phyloP scores from a whole-genome alignment of 2,329 filamentous ascomycete species.

The Colletotrichum liaoningense region DNA sequence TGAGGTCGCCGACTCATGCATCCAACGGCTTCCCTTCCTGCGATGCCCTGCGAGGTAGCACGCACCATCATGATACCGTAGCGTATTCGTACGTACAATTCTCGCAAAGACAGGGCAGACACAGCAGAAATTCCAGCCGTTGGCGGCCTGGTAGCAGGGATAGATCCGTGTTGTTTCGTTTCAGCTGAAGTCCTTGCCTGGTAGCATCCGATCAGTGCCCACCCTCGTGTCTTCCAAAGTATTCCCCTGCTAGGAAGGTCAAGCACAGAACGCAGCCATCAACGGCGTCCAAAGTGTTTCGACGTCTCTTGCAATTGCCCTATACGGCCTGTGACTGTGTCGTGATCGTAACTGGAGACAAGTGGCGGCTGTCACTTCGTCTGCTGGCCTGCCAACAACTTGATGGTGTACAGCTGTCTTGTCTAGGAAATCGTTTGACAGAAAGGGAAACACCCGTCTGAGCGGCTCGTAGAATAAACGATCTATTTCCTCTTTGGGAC shows the following conservation, averaged over 20 bases:
- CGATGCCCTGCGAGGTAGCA: neutral
- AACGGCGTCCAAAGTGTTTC: constrained; percentile 18
- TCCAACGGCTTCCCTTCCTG: neutral
- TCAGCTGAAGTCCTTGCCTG: constrained; percentile 26
- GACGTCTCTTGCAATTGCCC: constrained; percentile 24
- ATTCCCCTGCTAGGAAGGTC: constrained; percentile 21
- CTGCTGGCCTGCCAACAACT: constrained; percentile 10
- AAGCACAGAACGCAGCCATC: neutral
- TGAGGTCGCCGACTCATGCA: constrained; percentile 10
- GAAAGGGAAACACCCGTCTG: constrained; percentile 19
- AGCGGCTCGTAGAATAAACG: neutral
- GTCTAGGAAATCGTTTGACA: constrained; percentile 16
- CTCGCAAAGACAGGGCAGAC: neutral
- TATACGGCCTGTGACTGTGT: neutral
- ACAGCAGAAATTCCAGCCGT: constrained; percentile 1
- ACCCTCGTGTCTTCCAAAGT: neutral
- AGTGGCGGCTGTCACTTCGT: constrained; percentile 25
- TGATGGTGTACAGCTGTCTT: constrained; percentile 26
- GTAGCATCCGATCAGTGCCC: constrained; percentile 22
- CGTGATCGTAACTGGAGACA: constrained; percentile 9
- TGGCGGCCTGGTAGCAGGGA: neutral
- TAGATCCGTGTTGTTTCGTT: constrained; percentile 22
- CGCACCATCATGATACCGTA: neutral
- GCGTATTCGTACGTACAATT: neutral
- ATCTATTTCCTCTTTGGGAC: constrained; percentile 12